phyloP scores from a whole-genome alignment of 352 stramenopile genomes.

The Globisporangium spinosum region DNA sequence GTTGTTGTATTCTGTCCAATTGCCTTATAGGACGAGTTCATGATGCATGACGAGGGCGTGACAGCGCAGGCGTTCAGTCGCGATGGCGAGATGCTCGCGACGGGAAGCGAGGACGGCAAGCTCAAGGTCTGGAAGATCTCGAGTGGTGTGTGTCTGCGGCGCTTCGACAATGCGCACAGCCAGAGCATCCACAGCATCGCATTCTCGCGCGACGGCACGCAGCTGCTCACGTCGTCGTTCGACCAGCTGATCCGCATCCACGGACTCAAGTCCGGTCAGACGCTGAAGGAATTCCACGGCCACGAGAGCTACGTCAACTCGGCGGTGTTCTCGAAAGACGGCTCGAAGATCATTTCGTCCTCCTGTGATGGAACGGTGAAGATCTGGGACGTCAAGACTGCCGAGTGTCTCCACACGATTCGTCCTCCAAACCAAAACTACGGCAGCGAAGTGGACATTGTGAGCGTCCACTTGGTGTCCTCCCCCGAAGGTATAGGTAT shows the following conservation, averaged over 20 bases:
- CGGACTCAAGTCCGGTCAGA: slow-evolving; percentile 88
- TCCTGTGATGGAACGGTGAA: slow-evolving; percentile 91
- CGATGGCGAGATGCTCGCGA: slow-evolving; percentile 87
- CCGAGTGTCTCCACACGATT: slow-evolving; percentile 78
- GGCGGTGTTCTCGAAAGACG: slow-evolving; percentile 75
- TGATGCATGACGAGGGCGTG: slow-evolving; percentile 90
- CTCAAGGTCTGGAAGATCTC: slow-evolving; percentile 93
- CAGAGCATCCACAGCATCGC: slow-evolving; percentile 81
- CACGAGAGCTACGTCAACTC: slow-evolving; percentile 92
- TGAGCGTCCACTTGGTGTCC: slow-evolving; percentile 65
- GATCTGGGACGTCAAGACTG: slow-evolving; percentile 87
- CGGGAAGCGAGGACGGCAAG: slow-evolving; percentile 78
- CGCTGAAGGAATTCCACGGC: slow-evolving; percentile 93
- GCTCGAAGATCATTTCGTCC: slow-evolving; percentile 76
- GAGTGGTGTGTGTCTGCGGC: slow-evolving; percentile 86
- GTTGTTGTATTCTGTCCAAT: neutral
- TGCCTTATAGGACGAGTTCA: slow-evolving; percentile 76
- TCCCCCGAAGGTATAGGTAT: slow-evolving; percentile 1
- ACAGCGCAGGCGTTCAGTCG: slow-evolving; percentile 85
- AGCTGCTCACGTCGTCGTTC: slow-evolving; percentile 88
- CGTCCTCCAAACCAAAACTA: slow-evolving; percentile 43
- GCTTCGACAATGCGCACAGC: slow-evolving; percentile 83
- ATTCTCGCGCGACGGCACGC: slow-evolving; percentile 89
- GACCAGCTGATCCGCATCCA: slow-evolving; percentile 92
- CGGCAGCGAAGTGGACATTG: slow-evolving; percentile 72